Evolutionary conservation across 1,284 basidiomycete species (phyloP).

Genomic region (Pseudozyma flocculosa): DNA sequence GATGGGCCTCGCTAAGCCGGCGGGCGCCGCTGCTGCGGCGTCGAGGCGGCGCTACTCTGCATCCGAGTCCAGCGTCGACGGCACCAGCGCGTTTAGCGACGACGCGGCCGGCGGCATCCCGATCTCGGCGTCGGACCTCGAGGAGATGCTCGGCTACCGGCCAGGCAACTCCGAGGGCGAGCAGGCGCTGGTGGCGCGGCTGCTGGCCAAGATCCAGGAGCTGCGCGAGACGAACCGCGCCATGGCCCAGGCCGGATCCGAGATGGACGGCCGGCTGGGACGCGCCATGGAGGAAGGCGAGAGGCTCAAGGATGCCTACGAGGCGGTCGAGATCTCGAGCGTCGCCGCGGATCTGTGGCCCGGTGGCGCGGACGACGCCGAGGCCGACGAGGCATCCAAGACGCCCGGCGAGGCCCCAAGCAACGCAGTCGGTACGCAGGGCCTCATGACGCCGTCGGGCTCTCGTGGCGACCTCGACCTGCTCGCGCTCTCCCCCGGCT

Average conservation of each 20-base stretch:
- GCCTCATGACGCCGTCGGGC: slow-evolving; percentile 24
- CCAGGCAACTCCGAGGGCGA: slow-evolving; percentile 13
- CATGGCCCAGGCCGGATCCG: slow-evolving; percentile 35
- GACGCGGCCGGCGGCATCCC: no score
- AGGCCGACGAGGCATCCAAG: not conserved
- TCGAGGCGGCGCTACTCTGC: no score
- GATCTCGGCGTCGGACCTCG: slow-evolving; percentile 15
- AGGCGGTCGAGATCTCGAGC: slow-evolving; percentile 19
- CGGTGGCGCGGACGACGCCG: not conserved
- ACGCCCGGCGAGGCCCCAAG: no score
- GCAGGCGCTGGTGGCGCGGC: slow-evolving; percentile 35
- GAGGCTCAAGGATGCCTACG: slow-evolving; percentile 44
- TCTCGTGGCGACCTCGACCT: slow-evolving; percentile 14
- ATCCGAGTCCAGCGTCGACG: no score
- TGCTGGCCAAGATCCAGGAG: slow-evolving; percentile 49
- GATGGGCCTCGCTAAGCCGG: no score
- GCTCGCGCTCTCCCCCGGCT: slow-evolving; percentile 4
- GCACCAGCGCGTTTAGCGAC: no score
- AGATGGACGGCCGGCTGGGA: slow-evolving; percentile 43
- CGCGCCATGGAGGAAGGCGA: slow-evolving; percentile 46
- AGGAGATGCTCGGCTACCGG: slow-evolving; percentile 9
- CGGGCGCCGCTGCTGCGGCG: no score
- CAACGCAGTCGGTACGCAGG: no score
- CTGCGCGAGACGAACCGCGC: slow-evolving; percentile 46
- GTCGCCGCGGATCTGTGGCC: slow-evolving; percentile 15